Evolutionary conservation across 2,329 filamentous ascomycete genomes (phyloP), one percentile per base, ranked within the genome.

Genomic region (Ploettnerulaceae sp.): DNA sequence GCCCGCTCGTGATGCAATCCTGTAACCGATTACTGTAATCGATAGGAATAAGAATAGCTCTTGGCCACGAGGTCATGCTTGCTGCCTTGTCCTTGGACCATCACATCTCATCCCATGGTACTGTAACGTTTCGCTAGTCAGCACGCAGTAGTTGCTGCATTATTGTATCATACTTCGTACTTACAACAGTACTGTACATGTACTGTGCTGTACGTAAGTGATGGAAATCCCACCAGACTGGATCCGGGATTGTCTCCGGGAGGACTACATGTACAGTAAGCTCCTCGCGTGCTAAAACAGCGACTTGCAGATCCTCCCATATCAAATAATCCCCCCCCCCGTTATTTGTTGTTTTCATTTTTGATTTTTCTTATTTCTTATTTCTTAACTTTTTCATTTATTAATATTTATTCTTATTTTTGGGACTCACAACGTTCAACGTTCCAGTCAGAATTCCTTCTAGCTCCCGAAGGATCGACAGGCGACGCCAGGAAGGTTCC

Each of bases 171-270:
- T n/a, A n/a, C n/a, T n/a, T n/a, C n/a, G n/a, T n/a, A n/a, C n/a
- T n/a, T n/a, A n/a, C n/a, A n/a, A n/a, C n/a, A n/a, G n/a, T n/a
- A n/a, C n/a, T n/a, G n/a, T n/a, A n/a, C n/a, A n/a, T n/a, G n/a
- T n/a, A n/a, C n/a, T n/a, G n/a, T n/a, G n/a, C n/a, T n/a, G n/a
- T 25, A 52, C 42, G 45, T 42, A 48, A 47, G 45, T 41, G 44
- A 48, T 54, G 45, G 47, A n/a, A n/a, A 47, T 52, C 41, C 54
- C 54, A 42, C 52, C 52, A 56, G 38, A 44, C 56, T 55, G 52
- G 56, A 58, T 54, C 22, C 25, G 52, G 53, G 42, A 40, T 44
- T 11, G 44, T 5, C 44, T 45, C 54, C 54, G 56, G 55, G 36
- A 18, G 22, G 5, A 17, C 51, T n/a, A n/a, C n/a, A n/a, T n/a